Evolutionary conservation across 805 yeast species (phyloP), one percentile per base, ranked within the genome.

Genomic region (Kazachstania kunashirensis): DNA sequence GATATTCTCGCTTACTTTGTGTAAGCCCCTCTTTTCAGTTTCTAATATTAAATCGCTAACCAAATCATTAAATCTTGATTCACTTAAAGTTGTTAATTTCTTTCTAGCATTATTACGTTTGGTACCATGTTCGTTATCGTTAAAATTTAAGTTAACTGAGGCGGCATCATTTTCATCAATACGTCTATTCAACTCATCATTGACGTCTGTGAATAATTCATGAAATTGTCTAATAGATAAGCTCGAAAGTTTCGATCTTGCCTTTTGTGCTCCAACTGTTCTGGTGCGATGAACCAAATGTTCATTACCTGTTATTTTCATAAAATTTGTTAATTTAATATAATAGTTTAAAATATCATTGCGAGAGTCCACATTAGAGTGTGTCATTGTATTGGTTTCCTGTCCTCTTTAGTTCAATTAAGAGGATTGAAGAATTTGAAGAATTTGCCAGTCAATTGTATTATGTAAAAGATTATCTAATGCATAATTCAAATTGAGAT

Each of bases 171-270:
- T 65, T 46, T 78, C 80, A 44, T 67, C 73, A 28, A 73, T 70
- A 44, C 99, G 71, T 52, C 98, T 74, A 49, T 75, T 74, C 40
- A 92, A 66, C 59, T 92, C 99, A 59, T 92, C 98, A 57, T 77
- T 81, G 11, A 92, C 96, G 56, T 92, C 99, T 2, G 95, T 85
- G 46, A 94, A 75, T 41, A 92, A 73, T 57, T 92, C 99, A 41
- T 71, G 69, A 54, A 92, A 86, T 60, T 94, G 98, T 9, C 79
- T 74, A 19, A 70, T 65, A 2, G 94, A 79, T 36, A 92, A 70
- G 51, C 83, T 85, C 42, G 81, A 68, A 34, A 89, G 70, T 59
- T 89, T 86, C 45, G 83, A 88, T 45, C 95, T 69, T 3, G 96
- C 96, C 52, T 83, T 77, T 26, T 74, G 75, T 7, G 86, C 86